Percentiles rank a stretch among this genome's conserved stretches.
Conservation (phyloP, 208 protist species). For the Naegleria fowleri region DNA sequence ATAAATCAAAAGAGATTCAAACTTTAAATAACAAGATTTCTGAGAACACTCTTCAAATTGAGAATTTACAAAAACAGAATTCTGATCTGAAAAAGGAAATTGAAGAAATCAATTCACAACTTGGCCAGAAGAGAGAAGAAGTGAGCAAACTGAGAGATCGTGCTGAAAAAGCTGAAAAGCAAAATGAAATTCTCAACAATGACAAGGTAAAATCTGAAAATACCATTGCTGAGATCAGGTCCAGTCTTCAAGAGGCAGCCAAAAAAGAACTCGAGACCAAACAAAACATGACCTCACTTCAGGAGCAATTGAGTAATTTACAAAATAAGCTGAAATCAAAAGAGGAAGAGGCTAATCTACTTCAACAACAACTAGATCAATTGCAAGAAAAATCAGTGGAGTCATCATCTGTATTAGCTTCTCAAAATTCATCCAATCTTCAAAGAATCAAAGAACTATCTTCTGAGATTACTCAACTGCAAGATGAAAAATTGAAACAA, state of each 20-base stretch:
- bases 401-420: background rate
- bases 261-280: background rate
- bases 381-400: background rate
- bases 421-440: background rate
- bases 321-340: background rate
- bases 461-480: background rate
- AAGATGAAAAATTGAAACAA: conserved; percentile 1
- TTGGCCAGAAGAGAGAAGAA: background rate
- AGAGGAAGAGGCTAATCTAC: background rate
- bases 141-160: background rate
- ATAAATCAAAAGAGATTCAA: background rate
- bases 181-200: background rate
- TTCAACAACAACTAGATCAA: background rate
- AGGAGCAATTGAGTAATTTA: background rate
- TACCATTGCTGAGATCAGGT: background rate
- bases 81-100: background rate
- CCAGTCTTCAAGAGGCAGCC: background rate
- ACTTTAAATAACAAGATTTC: background rate
- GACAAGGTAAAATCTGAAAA: background rate
- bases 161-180: background rate
- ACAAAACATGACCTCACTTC: background rate
- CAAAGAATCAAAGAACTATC: background rate
- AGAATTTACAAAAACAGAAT: background rate
- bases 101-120: background rate
- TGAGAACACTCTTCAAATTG: background rate